Evolutionary conservation across 805 yeast species (phyloP), one percentile per base, ranked within the genome.

Genomic region (Brettanomyces anomalus): DNA sequence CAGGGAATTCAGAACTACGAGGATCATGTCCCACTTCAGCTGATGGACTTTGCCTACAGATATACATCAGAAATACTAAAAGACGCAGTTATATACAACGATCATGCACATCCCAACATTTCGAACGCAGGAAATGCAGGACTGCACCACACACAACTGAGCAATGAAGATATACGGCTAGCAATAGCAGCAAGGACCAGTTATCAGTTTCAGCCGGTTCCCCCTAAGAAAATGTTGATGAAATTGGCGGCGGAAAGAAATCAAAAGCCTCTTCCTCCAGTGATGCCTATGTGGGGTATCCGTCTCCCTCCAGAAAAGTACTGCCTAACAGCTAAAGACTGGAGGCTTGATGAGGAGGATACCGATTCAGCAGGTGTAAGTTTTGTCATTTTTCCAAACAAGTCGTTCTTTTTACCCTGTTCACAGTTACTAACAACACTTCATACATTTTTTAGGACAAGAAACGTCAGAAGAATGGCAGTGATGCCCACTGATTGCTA

Each of bases 241-340:
- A 96, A 90, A 62, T 68, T 93, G 53, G 98, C 98, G 0, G 82
- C 81, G 16, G 98, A 94, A 57, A 71, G 96, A 49, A 93, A 93
- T 62, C 81, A 86, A 53, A 81, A 85, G 57, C 79, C 94, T 0
- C 68, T 93, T 41, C 99, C 99, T 4, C 85, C 93, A 4, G 89
- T 93, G 13, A 81, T 89, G 61, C 89, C 93, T 13, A 76, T 81
- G 40, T 88, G 87, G 81, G 97, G 98, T 10, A 73, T 93, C 33
- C 76, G 97, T 49, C 69, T 94, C 40, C 99, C 99, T 3, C 97
- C 98, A 4, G 99, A 93, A 67, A 93, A 89, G 74, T 89, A 87
- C 65, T 89, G 97, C 65, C 67, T 89, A 42, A 88, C 96, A 0
- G 93, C 85, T 1, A 74, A 72, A 48, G 88, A 85, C 48, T 85